Evolutionary conservation across 1,284 basidiomycete genomes (phyloP), one percentile per base, ranked within the genome.

Genomic region (Cystobasidium pallidum): DNA sequence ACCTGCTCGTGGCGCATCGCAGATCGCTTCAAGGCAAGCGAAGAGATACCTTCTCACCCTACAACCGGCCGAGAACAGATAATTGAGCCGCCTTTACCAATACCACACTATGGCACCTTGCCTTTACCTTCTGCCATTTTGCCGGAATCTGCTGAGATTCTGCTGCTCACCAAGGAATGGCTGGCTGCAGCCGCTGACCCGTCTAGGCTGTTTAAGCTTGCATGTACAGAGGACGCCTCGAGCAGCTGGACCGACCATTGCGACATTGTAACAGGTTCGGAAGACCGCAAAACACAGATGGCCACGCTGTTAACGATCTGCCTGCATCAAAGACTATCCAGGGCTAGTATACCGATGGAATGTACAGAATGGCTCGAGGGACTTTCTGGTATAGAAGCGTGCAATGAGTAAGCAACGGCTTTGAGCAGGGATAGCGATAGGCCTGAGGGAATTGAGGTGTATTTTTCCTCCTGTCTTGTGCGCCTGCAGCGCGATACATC

Each of bases 331-430:
- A 7, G 36, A 1, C 24, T 11, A 8, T 63, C 59, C 1, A 43
- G 26, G 15, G 17, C 59, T 0, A 49, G 45, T 21, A 26, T 63
- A 15, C 59, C 59, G 21, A 32, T 26, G n/a, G 59, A 63, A 13
- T 63, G 59, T 24, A 10, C 21, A 4, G 43, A 28, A 39, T 63
- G 59, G 59, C 41, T 63, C 24, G 24, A 47, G 2, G 59, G 41
- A 10, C n/a, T 7, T 7, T 1, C n/a, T 4, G 17, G 41, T 26
- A 19, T 63, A 7, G 41, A 26, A 1, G 24, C 19, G 0, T 63
- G 59, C 24, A 26, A 21, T 3, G 59, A 63, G 59, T 63, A 45
- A 19, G 59, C n/a, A n/a, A n/a, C n/a, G n/a, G n/a, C n/a, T n/a
- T n/a, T n/a, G n/a, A n/a, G n/a, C n/a, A n/a, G n/a, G n/a, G n/a